Conservation (phyloP, 306 rosid species). For the Potentilla sterilis region DNA sequence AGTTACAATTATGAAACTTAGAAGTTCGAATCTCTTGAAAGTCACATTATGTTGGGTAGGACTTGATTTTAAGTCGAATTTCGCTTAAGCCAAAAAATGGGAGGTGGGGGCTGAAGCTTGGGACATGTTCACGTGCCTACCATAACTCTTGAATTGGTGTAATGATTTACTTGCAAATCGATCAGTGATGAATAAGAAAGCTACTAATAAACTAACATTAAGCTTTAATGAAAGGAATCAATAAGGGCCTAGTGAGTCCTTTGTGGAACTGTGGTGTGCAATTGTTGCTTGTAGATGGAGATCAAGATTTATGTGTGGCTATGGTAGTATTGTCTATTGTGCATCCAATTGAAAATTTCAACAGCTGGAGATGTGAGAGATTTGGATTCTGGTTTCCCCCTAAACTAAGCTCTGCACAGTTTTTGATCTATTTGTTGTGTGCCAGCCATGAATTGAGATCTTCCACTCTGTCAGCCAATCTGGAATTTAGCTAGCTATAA, state of each 20-base stretch:
- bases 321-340: background rate
- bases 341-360: slow-evolving; percentile 20
- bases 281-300: slow-evolving; percentile 25
- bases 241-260: background rate
- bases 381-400: slow-evolving; percentile 39
- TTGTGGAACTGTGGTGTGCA: slow-evolving; percentile 36
- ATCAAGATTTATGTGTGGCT: slow-evolving; percentile 34
- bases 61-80: background rate
- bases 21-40: background rate
- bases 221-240: background rate
- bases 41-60: background rate
- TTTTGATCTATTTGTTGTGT: slow-evolving; percentile 24
- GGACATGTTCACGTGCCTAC: slow-evolving; percentile 53
- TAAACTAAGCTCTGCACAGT: slow-evolving; percentile 20
- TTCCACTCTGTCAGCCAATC: slow-evolving; percentile 13
- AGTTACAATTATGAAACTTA: background rate
- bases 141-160: slow-evolving; percentile 22
- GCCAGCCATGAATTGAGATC: slow-evolving; percentile 35
- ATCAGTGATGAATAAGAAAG: slow-evolving; percentile 24
- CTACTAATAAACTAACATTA: slow-evolving; percentile 10
- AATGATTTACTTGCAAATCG: slow-evolving; percentile 32
- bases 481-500: background rate
- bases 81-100: background rate
- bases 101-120: slow-evolving; percentile 30
- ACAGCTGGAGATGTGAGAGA: slow-evolving; percentile 20